Evolutionary conservation across 495 filamentous ascomycete genomes (phyloP).

Genomic region (Jackrogersella multiformis): DNA sequence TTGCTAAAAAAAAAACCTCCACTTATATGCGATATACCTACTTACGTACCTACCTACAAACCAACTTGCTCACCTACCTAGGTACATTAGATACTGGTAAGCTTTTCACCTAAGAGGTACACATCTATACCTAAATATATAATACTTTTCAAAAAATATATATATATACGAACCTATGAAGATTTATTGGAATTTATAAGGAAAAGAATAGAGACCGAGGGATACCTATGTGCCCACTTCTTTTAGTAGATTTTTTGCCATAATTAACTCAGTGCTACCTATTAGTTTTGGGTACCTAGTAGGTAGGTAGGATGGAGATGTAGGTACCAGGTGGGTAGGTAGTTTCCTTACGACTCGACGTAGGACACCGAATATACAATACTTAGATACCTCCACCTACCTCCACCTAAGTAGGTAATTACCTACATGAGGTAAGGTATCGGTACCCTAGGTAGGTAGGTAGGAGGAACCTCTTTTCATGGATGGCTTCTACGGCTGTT

Average conservation of each 20-base stretch:
- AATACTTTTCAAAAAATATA: neutral
- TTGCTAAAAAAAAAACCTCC: constrained; percentile 12
- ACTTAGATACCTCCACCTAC: too few species aligned
- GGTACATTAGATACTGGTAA: too few species aligned
- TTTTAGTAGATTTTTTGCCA: neutral
- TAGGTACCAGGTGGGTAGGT: constrained; percentile 16
- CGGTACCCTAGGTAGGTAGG: neutral
- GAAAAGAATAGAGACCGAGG: neutral
- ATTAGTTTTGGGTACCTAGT: too few species aligned
- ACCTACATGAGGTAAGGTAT: neutral
- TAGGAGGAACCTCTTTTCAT: neutral
- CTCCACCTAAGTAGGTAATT: constrained; percentile 20
- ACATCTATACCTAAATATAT: neutral
- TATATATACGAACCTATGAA: neutral
- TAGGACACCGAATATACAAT: neutral
- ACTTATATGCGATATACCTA: neutral
- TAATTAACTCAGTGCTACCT: constrained; percentile 6
- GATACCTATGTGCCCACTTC: neutral
- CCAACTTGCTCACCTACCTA: too few species aligned
- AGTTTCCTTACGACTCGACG: constrained; percentile 3
- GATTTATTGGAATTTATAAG: neutral
- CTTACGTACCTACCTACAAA: too few species aligned
- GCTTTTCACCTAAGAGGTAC: too few species aligned
- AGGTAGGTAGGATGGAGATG: constrained; percentile 10
- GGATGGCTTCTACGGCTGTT: constrained; percentile 24